Percentiles rank a stretch among this genome's conserved stretches.
phyloP scores from a whole-genome alignment of 108 stramenopile species.

The Cylindrotheca closterium region DNA sequence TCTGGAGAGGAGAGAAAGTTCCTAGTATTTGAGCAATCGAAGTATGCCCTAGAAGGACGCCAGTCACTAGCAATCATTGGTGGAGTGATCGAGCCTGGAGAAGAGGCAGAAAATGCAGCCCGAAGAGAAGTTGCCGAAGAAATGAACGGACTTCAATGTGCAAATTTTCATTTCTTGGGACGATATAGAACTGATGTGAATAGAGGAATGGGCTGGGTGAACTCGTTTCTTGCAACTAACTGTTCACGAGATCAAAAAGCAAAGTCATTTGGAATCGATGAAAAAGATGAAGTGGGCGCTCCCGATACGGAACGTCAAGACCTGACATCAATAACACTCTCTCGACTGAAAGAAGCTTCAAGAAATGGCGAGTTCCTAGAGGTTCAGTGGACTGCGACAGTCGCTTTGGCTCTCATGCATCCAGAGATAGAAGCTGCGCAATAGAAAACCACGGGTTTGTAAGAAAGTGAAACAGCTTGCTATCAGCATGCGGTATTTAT shows the following conservation, averaged over 20 bases:
- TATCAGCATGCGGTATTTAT: too few relatives aligned
- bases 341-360: conserved; percentile 43
- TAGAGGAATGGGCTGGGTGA: conserved; percentile 80
- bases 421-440: conserved; percentile 16
- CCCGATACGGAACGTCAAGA: conserved; percentile 68
- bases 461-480: too few relatives aligned
- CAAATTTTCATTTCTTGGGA: conserved; percentile 53
- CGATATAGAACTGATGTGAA: conserved; percentile 80
- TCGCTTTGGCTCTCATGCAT: conserved; percentile 65
- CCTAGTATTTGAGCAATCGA: conserved; percentile 75
- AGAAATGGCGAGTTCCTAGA: conserved; percentile 67
- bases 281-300: conserved; percentile 52
- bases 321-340: conserved; percentile 42
- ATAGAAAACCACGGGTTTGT: too few relatives aligned
- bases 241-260: conserved; percentile 31
- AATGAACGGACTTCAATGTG: conserved; percentile 51
- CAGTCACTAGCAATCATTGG: conserved; percentile 69
- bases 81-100: conserved; percentile 77
- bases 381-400: conserved; percentile 84
- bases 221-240: conserved; percentile 54
- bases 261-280: not conserved
- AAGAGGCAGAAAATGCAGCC: conserved; percentile 58
- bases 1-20: conserved; percentile 42
- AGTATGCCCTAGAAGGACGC: conserved; percentile 70
- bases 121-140: conserved; percentile 74